Evolutionary conservation across 306 rosid genomes (phyloP).

Genomic region (Comarum palustre): DNA sequence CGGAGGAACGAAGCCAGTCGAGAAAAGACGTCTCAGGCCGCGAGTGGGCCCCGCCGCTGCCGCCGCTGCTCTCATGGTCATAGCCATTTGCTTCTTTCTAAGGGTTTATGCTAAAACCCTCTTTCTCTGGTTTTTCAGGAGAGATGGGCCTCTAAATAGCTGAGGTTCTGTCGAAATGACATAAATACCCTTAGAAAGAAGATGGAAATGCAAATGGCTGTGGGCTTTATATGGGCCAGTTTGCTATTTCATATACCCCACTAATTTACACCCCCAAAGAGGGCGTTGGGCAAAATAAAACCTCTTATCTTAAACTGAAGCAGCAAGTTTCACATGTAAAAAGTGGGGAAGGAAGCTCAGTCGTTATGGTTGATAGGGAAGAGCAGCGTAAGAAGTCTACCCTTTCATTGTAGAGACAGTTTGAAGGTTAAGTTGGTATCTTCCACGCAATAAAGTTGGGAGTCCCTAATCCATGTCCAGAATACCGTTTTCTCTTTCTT

Average conservation of each 20-base stretch:
- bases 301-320: too few species aligned
- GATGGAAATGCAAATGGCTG: background rate
- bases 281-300: background rate
- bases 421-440: background rate
- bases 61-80: conserved; percentile 60
- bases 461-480: background rate
- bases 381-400: too few species aligned
- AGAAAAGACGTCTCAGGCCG: conserved; percentile 55
- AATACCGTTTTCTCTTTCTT: background rate
- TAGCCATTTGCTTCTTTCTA: conserved; percentile 1
- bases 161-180: background rate
- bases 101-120: conserved; percentile 37
- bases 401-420: too few species aligned
- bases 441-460: background rate
- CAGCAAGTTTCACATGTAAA: background rate
- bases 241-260: background rate
- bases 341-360: background rate
- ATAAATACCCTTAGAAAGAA: background rate
- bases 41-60: conserved; percentile 52
- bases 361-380: too few species aligned
- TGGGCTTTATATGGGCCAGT: background rate
- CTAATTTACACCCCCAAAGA: too few species aligned
- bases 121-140: background rate
- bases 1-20: conserved; percentile 48
- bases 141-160: background rate